These are phyloP conservation scores for Salix caprea DNA, from an alignment of 345 rosid species.

Conservation along the genomic window DNA sequence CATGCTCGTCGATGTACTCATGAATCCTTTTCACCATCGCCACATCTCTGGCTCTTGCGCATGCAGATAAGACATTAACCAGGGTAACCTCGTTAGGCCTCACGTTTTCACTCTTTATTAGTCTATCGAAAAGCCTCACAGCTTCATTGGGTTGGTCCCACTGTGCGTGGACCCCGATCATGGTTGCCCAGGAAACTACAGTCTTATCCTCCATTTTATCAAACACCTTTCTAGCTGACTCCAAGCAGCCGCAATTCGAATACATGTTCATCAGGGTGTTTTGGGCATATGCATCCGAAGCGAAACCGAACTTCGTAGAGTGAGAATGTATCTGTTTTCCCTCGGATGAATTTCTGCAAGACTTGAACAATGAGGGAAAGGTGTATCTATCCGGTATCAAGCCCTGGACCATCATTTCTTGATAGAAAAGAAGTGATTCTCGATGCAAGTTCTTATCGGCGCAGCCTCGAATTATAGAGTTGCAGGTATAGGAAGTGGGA, in stretches of 20 bases:
- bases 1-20: slow-evolving; percentile 12
- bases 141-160: slow-evolving; percentile 11
- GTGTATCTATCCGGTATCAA: slow-evolving; percentile 17
- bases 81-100: slow-evolving; percentile 14
- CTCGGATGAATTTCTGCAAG: background rate
- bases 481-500: slow-evolving; percentile 12
- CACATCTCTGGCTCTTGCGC: slow-evolving; percentile 10
- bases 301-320: slow-evolving; percentile 18
- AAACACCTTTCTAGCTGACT: slow-evolving; percentile 11
- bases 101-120: slow-evolving; percentile 15
- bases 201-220: slow-evolving; percentile 17
- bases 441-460: slow-evolving; percentile 14
- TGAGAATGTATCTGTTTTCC: slow-evolving; percentile 20
- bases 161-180: slow-evolving; percentile 14
- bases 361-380: slow-evolving; percentile 26
- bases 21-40: slow-evolving; percentile 7
- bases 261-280: slow-evolving; percentile 24
- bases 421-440: slow-evolving; percentile 6
- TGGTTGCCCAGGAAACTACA: slow-evolving; percentile 23
- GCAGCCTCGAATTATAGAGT: slow-evolving; percentile 21
- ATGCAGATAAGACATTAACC: slow-evolving; percentile 10
- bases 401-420: slow-evolving; percentile 12
- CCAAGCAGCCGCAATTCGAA: slow-evolving; percentile 20
- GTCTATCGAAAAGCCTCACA: slow-evolving; percentile 5
- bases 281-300: slow-evolving; percentile 19